phyloP scores from a whole-genome alignment of 2,329 filamentous ascomycete genomes.

The Lachnellula suecica region DNA sequence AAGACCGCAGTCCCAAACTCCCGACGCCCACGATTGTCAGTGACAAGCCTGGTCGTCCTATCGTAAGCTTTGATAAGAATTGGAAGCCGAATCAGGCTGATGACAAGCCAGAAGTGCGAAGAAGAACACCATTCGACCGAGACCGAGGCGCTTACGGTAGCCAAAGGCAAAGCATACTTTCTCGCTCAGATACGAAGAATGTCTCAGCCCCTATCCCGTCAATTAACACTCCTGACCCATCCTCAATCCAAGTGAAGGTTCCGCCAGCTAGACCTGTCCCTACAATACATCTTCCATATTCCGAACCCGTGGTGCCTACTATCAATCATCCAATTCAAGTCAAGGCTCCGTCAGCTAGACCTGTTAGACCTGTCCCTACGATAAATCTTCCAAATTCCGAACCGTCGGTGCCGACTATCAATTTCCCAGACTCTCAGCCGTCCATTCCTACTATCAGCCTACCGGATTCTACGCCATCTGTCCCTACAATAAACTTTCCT shows the following conservation, averaged over 20 bases:
- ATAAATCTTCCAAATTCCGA: slow-evolving; percentile 47
- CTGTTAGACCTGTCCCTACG: slow-evolving; percentile 38
- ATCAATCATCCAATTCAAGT: too few relatives aligned
- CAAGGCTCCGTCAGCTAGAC: slow-evolving; percentile 35
- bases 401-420: slow-evolving; percentile 17
- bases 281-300: slow-evolving; percentile 48
- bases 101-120: slow-evolving; percentile 57
- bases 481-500: slow-evolving; percentile 33
- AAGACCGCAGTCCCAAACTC: slow-evolving; percentile 81
- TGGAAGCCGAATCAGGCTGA: slow-evolving; percentile 71
- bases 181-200: slow-evolving; percentile 28
- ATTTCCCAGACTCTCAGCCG: slow-evolving; percentile 11
- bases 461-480: slow-evolving; percentile 37
- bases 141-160: slow-evolving; percentile 17
- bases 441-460: slow-evolving; percentile 30
- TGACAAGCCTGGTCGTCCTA: slow-evolving; percentile 84
- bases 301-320: too few relatives aligned
- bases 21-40: slow-evolving; percentile 90
- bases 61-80: slow-evolving; percentile 91
- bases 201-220: slow-evolving; percentile 34
- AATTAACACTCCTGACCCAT: slow-evolving; percentile 39
- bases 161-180: slow-evolving; percentile 27
- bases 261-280: slow-evolving; percentile 44
- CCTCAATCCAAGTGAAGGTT: slow-evolving; percentile 46
- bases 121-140: slow-evolving; percentile 31